Base-by-base conservation (phyloP, 1,284 basidiomycete genomes). In the Rhodotorula mucilaginosa region DNA sequence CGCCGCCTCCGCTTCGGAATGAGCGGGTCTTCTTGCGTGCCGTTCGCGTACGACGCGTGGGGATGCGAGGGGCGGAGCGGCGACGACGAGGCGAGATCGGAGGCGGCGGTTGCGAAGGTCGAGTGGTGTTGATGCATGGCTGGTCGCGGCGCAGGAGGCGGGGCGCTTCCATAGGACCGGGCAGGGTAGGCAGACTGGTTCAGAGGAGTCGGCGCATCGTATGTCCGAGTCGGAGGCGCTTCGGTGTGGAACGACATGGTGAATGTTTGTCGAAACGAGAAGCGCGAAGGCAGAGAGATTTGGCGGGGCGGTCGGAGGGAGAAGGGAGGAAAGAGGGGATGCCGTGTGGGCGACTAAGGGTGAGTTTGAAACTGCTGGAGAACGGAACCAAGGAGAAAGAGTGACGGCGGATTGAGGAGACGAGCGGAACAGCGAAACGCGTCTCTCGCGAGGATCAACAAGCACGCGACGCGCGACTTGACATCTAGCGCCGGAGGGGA, bases 1-100 rank as follows among this genome's bases (percentile, higher is more conserved):
- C 77, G 71, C 13, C 76, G 64, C 34, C 76, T 67, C 10, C 69
- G 65, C 34, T 75, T 74, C 19, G 75, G 75, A 49, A 76, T 74
- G 34, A 76, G 59, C 29, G 74, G 74, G 60, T 76, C 68, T 48
- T 72, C 66, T 6, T 19, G 46, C 10, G 71, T 73, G 52, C 71
- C 70, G 2, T 29, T 52, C 31, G 48, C 3, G n/a, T 21, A n/a
- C 13, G 21, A 15, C 23, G 26, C 12, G 8, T 31, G 5, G 2
- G 54, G 10, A 29, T n/a, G n/a, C 52, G 60, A 5, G 13, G 34
- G 52, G 23, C 59, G 62, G 7, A n/a, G 46, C 47, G 44, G 46
- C 23, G 60, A 47, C 34, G 39, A 31, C 23, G 51, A 46, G 31
- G 34, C 5, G 34, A 8, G 8, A 34, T 21, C 34, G 44, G 46